Conservation (phyloP, 176 grass and related monocot species). For the Triticum turgidum region DNA sequence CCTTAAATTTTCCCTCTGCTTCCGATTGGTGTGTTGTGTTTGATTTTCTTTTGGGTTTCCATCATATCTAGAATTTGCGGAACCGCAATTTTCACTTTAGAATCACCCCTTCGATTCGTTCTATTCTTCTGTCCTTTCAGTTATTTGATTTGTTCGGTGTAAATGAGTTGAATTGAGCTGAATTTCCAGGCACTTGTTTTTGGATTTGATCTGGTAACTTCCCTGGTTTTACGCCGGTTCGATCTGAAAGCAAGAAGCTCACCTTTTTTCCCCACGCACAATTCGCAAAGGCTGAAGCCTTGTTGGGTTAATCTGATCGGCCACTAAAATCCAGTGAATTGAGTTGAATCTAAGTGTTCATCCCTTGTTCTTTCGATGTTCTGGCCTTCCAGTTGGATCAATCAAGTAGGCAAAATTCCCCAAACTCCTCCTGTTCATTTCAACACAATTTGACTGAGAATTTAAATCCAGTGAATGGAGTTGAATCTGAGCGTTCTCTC, state of each 20-base stretch:
- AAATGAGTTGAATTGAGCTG: constrained; percentile 10
- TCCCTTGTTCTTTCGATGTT: background rate
- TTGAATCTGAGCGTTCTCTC: background rate
- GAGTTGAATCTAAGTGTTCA: background rate
- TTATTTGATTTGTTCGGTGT: background rate
- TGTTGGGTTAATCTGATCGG: constrained; percentile 9
- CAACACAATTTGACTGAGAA: background rate
- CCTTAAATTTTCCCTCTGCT: background rate
- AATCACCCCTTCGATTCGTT: background rate
- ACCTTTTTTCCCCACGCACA: background rate
- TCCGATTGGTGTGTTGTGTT: background rate
- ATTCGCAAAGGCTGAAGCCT: background rate
- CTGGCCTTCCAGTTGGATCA: background rate
- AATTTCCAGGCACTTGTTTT: background rate
- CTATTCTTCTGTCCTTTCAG: background rate
- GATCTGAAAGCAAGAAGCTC: constrained; percentile 21
- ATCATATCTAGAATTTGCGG: background rate
- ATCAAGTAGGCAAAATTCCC: background rate
- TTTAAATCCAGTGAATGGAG: background rate
- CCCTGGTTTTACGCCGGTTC: background rate
- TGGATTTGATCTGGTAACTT: constrained; percentile 9
- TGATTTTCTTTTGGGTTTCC: background rate
- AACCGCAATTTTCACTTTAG: background rate
- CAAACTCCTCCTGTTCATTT: background rate
- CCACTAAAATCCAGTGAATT: constrained; percentile 4